These are phyloP conservation scores for Starmerella sp. DNA, from an alignment of 805 yeast species.

Conservation along the genomic window DNA sequence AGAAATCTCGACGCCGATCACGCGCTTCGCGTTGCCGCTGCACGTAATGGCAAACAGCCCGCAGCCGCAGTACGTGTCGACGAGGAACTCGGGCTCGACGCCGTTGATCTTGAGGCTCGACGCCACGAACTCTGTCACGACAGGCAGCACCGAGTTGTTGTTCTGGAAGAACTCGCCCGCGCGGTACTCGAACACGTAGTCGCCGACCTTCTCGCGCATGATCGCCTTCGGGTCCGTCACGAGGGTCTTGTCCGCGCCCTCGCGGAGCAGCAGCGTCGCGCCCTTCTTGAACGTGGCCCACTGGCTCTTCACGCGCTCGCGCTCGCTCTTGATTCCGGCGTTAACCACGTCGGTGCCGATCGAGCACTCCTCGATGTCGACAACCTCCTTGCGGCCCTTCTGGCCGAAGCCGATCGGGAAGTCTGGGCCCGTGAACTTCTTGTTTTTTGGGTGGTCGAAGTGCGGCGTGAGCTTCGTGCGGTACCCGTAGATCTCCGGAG, in stretches of 20 bases:
- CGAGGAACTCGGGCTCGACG: slow-evolving; percentile 49
- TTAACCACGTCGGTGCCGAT: slow-evolving; percentile 78
- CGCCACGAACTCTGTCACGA: slow-evolving; percentile 70
- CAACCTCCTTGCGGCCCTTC: slow-evolving; percentile 54
- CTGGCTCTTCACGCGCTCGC: slow-evolving; percentile 42
- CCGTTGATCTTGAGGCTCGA: slow-evolving; percentile 42
- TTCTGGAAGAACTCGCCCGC: slow-evolving; percentile 97
- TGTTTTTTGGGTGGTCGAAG: slow-evolving; percentile 59
- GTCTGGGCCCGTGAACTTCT: slow-evolving; percentile 10
- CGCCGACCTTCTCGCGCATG: slow-evolving; percentile 61
- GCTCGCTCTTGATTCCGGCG: slow-evolving; percentile 59
- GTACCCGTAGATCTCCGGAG: slow-evolving; percentile 67
- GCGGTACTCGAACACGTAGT: slow-evolving; percentile 65
- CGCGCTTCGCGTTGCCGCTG: slow-evolving; percentile 66
- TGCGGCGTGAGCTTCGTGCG: slow-evolving; percentile 95
- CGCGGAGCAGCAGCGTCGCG: slow-evolving; percentile 71
- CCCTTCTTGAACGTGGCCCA: slow-evolving; percentile 54
- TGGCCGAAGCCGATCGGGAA: slow-evolving; percentile 80
- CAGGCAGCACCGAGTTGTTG: slow-evolving; percentile 80
- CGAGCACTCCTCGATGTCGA: slow-evolving; percentile 89
- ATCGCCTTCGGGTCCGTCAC: slow-evolving; percentile 68
- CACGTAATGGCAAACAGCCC: slow-evolving; percentile 87
- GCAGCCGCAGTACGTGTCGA: slow-evolving; percentile 94
- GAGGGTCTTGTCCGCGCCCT: slow-evolving; percentile 41
- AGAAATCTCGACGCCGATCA: slow-evolving; percentile 87